These are phyloP conservation scores for Phytophthora citrophthora DNA, from an alignment of 352 stramenopile genomes.

Conservation along the genomic window DNA sequence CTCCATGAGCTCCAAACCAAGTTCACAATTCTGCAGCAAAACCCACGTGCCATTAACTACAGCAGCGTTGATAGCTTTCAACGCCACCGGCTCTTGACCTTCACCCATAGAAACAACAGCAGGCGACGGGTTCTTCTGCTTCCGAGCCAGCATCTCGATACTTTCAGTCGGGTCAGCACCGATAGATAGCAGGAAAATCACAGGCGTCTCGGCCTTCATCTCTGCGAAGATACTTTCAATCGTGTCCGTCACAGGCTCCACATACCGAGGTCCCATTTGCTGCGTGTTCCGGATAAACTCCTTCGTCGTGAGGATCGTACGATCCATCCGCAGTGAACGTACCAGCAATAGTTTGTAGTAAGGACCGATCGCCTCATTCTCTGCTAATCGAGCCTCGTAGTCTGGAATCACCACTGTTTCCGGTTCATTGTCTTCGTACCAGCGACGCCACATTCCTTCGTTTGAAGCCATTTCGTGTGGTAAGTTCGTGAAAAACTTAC, in stretches of 20 bases:
- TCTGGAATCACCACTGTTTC: conserved; percentile 96
- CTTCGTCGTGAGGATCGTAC: conserved; percentile 97
- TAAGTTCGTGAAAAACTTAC: conserved; percentile 97
- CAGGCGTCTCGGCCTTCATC: conserved; percentile 95
- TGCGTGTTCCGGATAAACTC: conserved; percentile 97
- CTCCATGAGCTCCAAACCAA: conserved; percentile 98
- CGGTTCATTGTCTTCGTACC: conserved; percentile 98
- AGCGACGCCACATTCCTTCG: conserved; percentile 96
- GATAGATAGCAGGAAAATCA: conserved; percentile 98
- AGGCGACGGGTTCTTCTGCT: conserved; percentile 96
- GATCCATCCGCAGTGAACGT: conserved; percentile 97
- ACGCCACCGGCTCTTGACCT: conserved; percentile 97
- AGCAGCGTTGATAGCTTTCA: conserved; percentile 97
- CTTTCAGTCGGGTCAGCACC: conserved; percentile 97
- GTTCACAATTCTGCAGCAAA: conserved; percentile 98
- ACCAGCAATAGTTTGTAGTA: conserved; percentile 98
- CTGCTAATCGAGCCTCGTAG: conserved; percentile 93
- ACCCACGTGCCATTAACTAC: conserved; percentile 98
- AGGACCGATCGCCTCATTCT: conserved; percentile 94
- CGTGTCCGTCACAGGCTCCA: conserved; percentile 99
- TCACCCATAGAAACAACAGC: conserved; percentile 98
- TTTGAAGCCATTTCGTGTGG: conserved; percentile 97
- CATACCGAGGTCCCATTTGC: conserved; percentile 96
- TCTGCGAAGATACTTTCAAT: conserved; percentile 98
- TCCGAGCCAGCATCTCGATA: conserved; percentile 96